Conservation (phyloP, 2,329 filamentous ascomycete species). For the Aureobasidium mangrovei region DNA sequence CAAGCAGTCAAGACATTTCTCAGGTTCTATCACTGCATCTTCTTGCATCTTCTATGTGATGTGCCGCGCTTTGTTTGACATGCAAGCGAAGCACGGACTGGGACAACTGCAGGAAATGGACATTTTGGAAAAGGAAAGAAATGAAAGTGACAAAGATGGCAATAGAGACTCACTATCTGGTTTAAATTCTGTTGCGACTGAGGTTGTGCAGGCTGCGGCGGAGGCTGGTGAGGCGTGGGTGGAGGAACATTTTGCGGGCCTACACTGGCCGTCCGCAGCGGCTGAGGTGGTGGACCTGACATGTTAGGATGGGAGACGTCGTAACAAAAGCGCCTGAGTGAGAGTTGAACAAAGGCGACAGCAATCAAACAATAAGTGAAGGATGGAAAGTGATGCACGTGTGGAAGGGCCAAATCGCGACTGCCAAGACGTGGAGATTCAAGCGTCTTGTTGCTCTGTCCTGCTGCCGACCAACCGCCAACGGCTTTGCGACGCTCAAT, state of each 20-base stretch:
- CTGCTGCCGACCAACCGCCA: no score
- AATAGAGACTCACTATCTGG: constrained; percentile 67
- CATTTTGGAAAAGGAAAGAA: not conserved
- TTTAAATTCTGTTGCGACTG: constrained; percentile 87
- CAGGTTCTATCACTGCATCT: no score
- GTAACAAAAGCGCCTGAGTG: not conserved
- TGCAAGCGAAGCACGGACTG: not conserved
- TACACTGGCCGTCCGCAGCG: constrained; percentile 28
- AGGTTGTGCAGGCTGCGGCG: constrained; percentile 37
- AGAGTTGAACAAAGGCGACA: not conserved
- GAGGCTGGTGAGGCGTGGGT: constrained; percentile 29
- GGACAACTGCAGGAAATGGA: not conserved
- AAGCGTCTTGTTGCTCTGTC: no score
- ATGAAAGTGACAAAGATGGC: not conserved
- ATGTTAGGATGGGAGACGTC: constrained; percentile 19
- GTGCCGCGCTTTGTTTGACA: not conserved
- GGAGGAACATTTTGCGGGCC: constrained; percentile 23
- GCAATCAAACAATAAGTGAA: not conserved
- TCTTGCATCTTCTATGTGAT: no score
- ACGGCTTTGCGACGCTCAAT: no score
- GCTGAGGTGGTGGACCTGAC: constrained; percentile 29
- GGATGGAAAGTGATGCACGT: not conserved
- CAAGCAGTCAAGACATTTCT: no score
- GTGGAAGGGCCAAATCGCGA: not conserved
- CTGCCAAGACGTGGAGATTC: constrained; percentile 6